Evolutionary conservation across 805 yeast genomes (phyloP), one percentile per base, ranked within the genome.

Genomic region (Pichia cabralensis): DNA sequence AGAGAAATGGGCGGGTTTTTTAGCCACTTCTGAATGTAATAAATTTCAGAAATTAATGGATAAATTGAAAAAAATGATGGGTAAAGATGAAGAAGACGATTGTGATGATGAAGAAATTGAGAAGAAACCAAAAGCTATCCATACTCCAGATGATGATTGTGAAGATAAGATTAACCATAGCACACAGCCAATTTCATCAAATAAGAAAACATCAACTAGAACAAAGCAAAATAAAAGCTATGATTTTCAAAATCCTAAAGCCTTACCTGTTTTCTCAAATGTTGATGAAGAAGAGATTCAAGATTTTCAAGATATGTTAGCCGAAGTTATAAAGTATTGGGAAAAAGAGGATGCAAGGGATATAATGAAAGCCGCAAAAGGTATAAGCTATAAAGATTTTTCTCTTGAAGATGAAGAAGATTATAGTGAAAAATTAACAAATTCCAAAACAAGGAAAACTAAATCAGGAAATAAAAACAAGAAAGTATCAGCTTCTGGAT

Each of bases 1-100:
- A 27, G 50, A 46, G 17, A 52, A 51, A 30, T 40, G 55, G 42
- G 54, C 48, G 2, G 47, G 43, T 6, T 53, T 48, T 31, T 34
- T 55, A 27, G 57, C 58, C 3, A 47, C 50, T 16, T 43, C 48
- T 8, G 43, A 52, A 12, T 34, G 48, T 7, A 43, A 43, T 3
- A 51, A 53, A 28, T 55, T 55, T 28, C 30, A 42, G 17, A 46
- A 40, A 10, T 42, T 55, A 8, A 31, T 53, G 33, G 42, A 42
- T 22, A 36, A 40, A 19, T 25, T 53, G 2, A 36, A 38, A 17
- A 19, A 22, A 7, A 24, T 31, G 28, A 32, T 13, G 8, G 46
- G 39, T 17, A 12, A 30, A 31, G 36, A 41, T 23, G 30, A 28
- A 4, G 19, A 31, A 16, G 26, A 22, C 13, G 28, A 26, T 16